Conservation (phyloP, 2,329 filamentous ascomycete genomes). For the Rhynchosporium agropyri region DNA sequence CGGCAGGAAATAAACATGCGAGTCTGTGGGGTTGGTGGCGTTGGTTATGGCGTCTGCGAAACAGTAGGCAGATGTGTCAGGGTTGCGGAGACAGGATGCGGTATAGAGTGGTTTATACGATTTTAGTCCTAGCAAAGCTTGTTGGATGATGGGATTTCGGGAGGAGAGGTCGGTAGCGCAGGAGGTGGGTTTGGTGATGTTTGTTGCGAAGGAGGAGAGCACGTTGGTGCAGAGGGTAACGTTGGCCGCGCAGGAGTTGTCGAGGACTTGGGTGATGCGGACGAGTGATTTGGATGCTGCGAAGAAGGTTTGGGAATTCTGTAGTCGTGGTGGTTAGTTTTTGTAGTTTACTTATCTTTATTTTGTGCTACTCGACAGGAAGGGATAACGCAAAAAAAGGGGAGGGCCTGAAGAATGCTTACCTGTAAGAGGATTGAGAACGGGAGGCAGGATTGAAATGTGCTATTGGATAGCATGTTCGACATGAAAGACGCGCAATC, state of each 20-base stretch:
- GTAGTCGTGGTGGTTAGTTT: constrained; percentile 25
- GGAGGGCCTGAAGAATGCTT: constrained; percentile 23
- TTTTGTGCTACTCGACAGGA: not conserved
- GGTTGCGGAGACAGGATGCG: constrained; percentile 76
- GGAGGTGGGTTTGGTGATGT: constrained; percentile 62
- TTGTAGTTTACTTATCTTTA: not conserved
- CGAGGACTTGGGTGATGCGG: constrained; percentile 75
- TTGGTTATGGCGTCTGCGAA: constrained; percentile 87
- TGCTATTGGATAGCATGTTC: constrained; percentile 37
- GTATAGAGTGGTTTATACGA: constrained; percentile 79
- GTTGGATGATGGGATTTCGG: constrained; percentile 69
- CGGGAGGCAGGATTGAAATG: constrained; percentile 66
- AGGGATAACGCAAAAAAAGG: not conserved
- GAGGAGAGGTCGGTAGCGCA: constrained; percentile 72
- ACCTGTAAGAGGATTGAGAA: constrained; percentile 83
- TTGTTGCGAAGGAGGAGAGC: constrained; percentile 64
- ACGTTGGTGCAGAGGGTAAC: constrained; percentile 64
- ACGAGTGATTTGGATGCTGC: constrained; percentile 71
- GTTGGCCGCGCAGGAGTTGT: constrained; percentile 74
- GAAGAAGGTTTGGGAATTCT: constrained; percentile 88
- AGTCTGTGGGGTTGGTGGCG: constrained; percentile 66
- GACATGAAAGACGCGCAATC: constrained; percentile 39
- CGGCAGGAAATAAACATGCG: constrained; percentile 84
- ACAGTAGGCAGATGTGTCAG: constrained; percentile 68
- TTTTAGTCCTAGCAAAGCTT: constrained; percentile 75